Evolutionary conservation across 2,329 filamentous ascomycete species (phyloP), one percentile per base, ranked within the genome.

Genomic region (Claviceps maximensis): DNA sequence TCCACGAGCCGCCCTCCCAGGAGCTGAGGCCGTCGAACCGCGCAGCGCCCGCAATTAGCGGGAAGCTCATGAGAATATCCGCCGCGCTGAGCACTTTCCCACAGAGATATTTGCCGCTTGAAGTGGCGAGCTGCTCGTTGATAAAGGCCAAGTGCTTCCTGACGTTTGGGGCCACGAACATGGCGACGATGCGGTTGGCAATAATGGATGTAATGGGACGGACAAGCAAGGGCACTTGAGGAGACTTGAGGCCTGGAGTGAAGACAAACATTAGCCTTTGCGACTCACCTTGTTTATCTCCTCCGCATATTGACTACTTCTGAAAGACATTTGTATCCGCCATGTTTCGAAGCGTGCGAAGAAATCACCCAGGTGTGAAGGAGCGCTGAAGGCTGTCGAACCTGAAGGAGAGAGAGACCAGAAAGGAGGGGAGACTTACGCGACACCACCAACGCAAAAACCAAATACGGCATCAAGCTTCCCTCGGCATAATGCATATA

Each of bases 401-500:
- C n/a, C n/a, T n/a, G n/a, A 45, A 45, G 6, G 44, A 33, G 13
- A 45, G 6, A n/a, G n/a, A 4, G n/a, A n/a, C 48, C 12, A 50
- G 4, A n/a, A 50, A 8, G 13, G 2, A 50, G 29, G 13, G 25
- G 41, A 1, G 36, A 69, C 72, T 54, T 63, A 77, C 75, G 65
- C 4, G 62, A 62, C 13, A 86, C 71, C 27, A 95, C 69, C 17
- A 93, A 63, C 15, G 74, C 70, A 56, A 87, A 68, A 1, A 90
- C 68, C 57, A 93, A 66, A 48, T 82, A 72, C 0, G 81, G 78
- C 84, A 94, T 93, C 56, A 96, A 69, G 56, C 80, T 87, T 12
- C 90, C 91, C 70, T 96, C 91, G 5, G 80, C 76, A 67, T 90
- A 96, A 65, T 95, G 86, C 75, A 95, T 79, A 59, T 80, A 81